Percentiles rank a stretch among this genome's conserved stretches.
phyloP scores from a whole-genome alignment of 352 stramenopile genomes.

The Peronosclerospora sorghi region DNA sequence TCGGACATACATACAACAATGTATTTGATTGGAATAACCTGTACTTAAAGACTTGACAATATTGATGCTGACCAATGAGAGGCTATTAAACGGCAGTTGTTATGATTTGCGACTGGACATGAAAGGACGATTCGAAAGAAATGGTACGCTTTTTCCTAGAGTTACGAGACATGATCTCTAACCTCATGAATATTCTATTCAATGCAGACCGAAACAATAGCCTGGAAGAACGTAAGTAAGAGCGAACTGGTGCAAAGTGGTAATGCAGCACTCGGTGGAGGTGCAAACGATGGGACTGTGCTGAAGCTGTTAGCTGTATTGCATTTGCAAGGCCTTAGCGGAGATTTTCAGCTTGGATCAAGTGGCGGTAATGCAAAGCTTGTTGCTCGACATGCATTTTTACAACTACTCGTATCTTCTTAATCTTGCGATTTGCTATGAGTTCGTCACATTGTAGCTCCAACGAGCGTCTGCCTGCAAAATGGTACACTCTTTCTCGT shows the following conservation, averaged over 20 bases:
- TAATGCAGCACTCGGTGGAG: constrained; percentile 29
- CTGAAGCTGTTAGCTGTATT: no score
- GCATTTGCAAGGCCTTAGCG: constrained; percentile 23
- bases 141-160: no score
- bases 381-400: constrained; percentile 44
- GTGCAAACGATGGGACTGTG: constrained; percentile 36
- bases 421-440: background rate
- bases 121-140: background rate
- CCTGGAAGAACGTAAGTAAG: constrained; percentile 44
- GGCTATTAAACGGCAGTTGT: background rate
- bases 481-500: constrained; percentile 24
- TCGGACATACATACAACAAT: no score
- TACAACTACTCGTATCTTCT: constrained; percentile 65
- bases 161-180: no score
- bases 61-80: constrained; percentile 6
- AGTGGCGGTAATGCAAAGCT: constrained; percentile 25
- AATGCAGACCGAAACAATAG: constrained; percentile 38
- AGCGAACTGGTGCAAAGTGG: constrained; percentile 27
- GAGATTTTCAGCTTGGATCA: constrained; percentile 40
- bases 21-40: no score
- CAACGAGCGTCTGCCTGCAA: constrained; percentile 16
- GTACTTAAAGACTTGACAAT: background rate
- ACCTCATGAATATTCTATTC: constrained; percentile 9
- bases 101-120: background rate
- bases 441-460: background rate